Evolutionary conservation across 2,329 filamentous ascomycete species (phyloP).

Genomic region (Sarocladiaceae sp.): DNA sequence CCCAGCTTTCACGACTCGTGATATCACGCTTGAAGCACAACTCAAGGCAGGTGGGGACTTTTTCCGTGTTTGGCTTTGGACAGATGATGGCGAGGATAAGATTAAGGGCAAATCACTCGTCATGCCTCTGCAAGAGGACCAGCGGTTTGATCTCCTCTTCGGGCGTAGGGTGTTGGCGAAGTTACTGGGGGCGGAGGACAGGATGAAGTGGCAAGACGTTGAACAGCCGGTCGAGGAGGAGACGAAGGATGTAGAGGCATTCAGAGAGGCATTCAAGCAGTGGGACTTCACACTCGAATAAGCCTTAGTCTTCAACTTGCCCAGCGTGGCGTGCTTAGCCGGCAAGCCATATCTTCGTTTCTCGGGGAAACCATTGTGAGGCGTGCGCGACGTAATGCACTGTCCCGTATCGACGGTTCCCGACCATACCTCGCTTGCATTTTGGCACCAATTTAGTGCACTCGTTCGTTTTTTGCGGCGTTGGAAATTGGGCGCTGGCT

Average conservation of each 20-base stretch:
- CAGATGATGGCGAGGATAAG: conserved; percentile 46
- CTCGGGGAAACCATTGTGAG: too few species aligned
- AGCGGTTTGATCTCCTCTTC: conserved; percentile 87
- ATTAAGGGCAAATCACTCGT: conserved; percentile 63
- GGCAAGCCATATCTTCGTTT: too few species aligned
- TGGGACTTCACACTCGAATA: conserved; percentile 70
- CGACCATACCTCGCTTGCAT: too few species aligned
- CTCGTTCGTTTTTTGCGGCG: too few species aligned
- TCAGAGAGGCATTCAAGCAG: conserved; percentile 75
- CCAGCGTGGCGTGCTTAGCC: background rate
- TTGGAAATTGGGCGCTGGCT: too few species aligned
- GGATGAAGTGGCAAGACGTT: conserved; percentile 84
- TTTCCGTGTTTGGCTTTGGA: conserved; percentile 81
- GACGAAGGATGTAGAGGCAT: conserved; percentile 68
- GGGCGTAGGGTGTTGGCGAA: conserved; percentile 85
- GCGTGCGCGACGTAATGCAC: too few species aligned
- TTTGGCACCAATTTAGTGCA: too few species aligned
- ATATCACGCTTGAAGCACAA: conserved; percentile 46
- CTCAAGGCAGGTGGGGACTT: conserved; percentile 54
- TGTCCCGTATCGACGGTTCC: too few species aligned
- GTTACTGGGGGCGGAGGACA: conserved; percentile 71
- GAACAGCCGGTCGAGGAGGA: conserved; percentile 75
- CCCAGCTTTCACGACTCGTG: conserved; percentile 44
- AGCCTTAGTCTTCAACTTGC: background rate
- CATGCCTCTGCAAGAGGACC: conserved; percentile 65